These are phyloP conservation scores for Barbatosphaeria neglecta DNA, from an alignment of 495 filamentous ascomycete species.

Conservation along the genomic window DNA sequence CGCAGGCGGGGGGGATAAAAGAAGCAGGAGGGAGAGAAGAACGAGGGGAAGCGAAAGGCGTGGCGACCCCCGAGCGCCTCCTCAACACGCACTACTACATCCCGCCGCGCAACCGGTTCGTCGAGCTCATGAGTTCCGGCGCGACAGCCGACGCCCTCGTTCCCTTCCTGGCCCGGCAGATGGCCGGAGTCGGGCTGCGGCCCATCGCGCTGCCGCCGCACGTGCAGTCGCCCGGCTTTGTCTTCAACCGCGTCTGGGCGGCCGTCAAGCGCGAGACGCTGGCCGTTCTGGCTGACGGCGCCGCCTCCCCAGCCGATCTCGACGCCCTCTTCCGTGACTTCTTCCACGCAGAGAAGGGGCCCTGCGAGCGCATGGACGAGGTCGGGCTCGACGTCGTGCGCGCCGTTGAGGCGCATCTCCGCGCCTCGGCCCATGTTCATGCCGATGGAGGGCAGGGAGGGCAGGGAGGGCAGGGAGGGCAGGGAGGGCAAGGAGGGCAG, in stretches of 20 bases:
- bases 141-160: constrained; percentile 33
- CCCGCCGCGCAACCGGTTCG: constrained; percentile 37
- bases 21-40: too few relatives aligned
- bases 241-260: constrained; percentile 51
- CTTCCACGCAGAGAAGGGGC: constrained; percentile 32
- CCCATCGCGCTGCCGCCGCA: constrained; percentile 25
- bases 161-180: constrained; percentile 25
- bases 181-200: constrained; percentile 29
- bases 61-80: constrained; percentile 20
- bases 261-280: constrained; percentile 46
- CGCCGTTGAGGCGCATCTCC: constrained; percentile 24
- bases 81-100: constrained; percentile 47
- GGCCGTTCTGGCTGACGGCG: constrained; percentile 37
- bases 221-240: constrained; percentile 39
- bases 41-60: too few relatives aligned
- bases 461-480: constrained; percentile 1
- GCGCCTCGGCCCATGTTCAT: constrained; percentile 6
- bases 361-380: constrained; percentile 37
- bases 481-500: neutral
- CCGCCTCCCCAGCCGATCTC: constrained; percentile 26
- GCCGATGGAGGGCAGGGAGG: neutral
- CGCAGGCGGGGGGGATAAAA: too few relatives aligned
- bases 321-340: constrained; percentile 35
- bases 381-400: constrained; percentile 35
- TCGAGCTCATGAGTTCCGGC: constrained; percentile 48